Base-by-base conservation (phyloP, 805 yeast genomes). In the Suhomyces pyralidae region DNA sequence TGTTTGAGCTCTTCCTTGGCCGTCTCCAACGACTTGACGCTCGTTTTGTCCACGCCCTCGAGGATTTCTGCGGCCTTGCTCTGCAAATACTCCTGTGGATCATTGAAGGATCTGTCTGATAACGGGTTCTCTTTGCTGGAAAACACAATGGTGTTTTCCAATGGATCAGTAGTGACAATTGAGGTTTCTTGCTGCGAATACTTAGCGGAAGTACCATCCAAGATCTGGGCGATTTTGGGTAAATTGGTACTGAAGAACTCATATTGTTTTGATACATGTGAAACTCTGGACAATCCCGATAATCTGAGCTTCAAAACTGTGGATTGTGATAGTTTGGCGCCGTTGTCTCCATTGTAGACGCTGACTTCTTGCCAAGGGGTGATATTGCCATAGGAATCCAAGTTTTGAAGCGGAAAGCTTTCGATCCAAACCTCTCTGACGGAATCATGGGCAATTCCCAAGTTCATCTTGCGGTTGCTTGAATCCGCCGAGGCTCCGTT, bases 381-480 rank as follows among this genome's bases (percentile, higher is more conserved):
- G 28, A 68, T 51, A 46, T 67, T 60, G 3, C 78, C 79, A 26
- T 63, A 59, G 8, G 49, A 53, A 51, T 73, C 77, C 17, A 57
- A 19, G 47, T 66, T 62, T 55, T 74, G 78, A 40, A 79, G 70
- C 19, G 88, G 90, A 65, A 83, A 86, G 20, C 84, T 71, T 65
- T 86, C 88, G 46, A 88, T 65, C 96, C 96, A 88, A 26, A 81
- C 68, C 67, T 88, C 96, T 56, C 76, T 80, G 48, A 85, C 62
- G 0, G 92, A 86, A 57, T 86, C 90, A 52, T 73, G 76, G 7
- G 90, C 80, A 45, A 87, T 73, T 4, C 92, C 92, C 45, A 72
- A 66, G 14, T 74, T 65, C 30, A 65, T 58, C 40, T 62, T 61
- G 48, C 72, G 59, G 48, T 64, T 62, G 53, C 59, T 60, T 30